Percentiles rank a stretch among this genome's conserved stretches.
Conservation (phyloP, 2,329 filamentous ascomycete genomes). For the Botrytis elliptica region DNA sequence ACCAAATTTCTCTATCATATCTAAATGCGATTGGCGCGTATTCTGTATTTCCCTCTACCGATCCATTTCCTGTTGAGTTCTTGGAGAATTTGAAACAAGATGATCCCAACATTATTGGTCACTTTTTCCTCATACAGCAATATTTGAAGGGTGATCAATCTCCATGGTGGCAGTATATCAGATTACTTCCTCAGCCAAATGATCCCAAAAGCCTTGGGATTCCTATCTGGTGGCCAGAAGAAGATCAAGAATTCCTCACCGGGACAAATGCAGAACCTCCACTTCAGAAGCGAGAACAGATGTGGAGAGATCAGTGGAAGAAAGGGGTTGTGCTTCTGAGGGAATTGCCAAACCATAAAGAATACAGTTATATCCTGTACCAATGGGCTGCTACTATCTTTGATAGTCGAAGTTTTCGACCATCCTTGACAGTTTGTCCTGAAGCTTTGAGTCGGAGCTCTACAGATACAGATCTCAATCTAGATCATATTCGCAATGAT, state of each 20-base stretch:
- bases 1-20: constrained; percentile 56
- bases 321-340: constrained; percentile 29
- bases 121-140: constrained; percentile 69
- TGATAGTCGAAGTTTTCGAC: constrained; percentile 63
- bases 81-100: constrained; percentile 47
- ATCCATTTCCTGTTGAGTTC: constrained; percentile 51
- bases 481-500: constrained; percentile 31
- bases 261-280: constrained; percentile 37
- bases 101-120: constrained; percentile 56
- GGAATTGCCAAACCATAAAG: constrained; percentile 22
- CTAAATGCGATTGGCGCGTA: constrained; percentile 51
- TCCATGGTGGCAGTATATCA: constrained; percentile 68
- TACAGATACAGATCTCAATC: constrained; percentile 8
- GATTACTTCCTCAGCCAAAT: constrained; percentile 61
- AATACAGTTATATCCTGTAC: constrained; percentile 48
- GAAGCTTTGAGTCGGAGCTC: constrained; percentile 15
- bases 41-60: constrained; percentile 31
- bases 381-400: constrained; percentile 65
- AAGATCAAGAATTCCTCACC: constrained; percentile 55
- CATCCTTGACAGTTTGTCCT: constrained; percentile 50
- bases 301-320: constrained; percentile 35
- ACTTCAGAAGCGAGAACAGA: constrained; percentile 27
- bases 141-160: constrained; percentile 57
- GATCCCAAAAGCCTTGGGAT: constrained; percentile 52
- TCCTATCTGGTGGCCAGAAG: constrained; percentile 62